Evolutionary conservation across 495 filamentous ascomycete species (phyloP), one percentile per base, ranked within the genome.

Genomic region (Aeminium ludgeri): DNA sequence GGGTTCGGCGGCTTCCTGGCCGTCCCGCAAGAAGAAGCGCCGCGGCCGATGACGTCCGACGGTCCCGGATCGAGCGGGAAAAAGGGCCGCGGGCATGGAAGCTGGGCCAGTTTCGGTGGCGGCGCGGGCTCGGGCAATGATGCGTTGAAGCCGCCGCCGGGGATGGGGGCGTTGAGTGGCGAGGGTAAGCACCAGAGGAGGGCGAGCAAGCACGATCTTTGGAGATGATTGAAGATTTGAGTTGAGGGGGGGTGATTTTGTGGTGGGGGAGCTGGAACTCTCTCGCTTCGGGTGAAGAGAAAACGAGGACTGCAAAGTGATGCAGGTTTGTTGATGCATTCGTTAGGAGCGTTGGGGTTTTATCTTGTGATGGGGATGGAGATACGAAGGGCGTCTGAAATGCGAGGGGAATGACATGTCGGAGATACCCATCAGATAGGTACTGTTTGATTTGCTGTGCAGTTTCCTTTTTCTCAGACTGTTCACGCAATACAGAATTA

Each of bases 1-100:
- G 79, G 79, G 0, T 79, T 78, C 44, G 81, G 83, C 7, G 80
- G 82, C 6, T 94, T 84, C 59, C 60, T 92, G 31, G 77, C 81
- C 6, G 76, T 94, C 23, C 85, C 84, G 1, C 65, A 58, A 20
- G 67, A 74, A 3, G 69, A 69, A 17, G 52, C 43, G 27, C 54
- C 49, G 43, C 25, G 48, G 25, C 55, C 50, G 13, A 40, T 45
- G 43, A 54, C 46, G 33, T 36, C 43, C 6, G 55, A 48, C 15
- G 37, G 40, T 10, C 36, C 47, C 1, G 42, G 38, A 12, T 28
- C 38, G 32, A 49, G 49, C n/a, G 44, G 46, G 45, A 49, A 45
- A 6, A 47, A 43, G 34, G 16, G 44, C 7, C 45, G 45, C 10
- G 44, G 36, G 19, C 35, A 38, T 32, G 40, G 32, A 6, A 42